Conservation (phyloP, 352 stramenopile species). For the Elongisporangium senticosum region DNA sequence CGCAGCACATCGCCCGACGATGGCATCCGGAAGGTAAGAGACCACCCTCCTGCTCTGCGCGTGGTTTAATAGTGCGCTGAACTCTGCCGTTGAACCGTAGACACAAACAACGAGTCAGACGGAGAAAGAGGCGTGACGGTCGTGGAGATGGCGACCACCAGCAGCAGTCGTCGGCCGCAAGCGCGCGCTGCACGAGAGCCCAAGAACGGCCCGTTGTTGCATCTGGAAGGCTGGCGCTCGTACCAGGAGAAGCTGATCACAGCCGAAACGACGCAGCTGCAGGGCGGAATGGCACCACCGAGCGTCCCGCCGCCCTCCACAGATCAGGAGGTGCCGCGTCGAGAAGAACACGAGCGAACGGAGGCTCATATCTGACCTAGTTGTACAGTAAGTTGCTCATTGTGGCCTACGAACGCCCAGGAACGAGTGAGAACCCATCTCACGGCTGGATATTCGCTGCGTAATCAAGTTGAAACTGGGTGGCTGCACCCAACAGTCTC, state of each 20-base stretch:
- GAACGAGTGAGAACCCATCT: not conserved
- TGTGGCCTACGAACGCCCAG: not conserved
- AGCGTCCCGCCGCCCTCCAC: not conserved
- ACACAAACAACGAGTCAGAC: not conserved
- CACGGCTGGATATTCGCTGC: not conserved
- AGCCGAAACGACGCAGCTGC: conserved; percentile 9
- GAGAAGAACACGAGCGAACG: not conserved
- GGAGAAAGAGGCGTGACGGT: not conserved
- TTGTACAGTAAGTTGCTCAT: not conserved
- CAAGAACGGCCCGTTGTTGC: conserved; percentile 29
- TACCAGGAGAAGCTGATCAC: conserved; percentile 51
- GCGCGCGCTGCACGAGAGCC: conserved; percentile 1
- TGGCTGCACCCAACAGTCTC: not conserved
- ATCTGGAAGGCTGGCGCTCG: conserved; percentile 42
- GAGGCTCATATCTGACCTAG: no score
- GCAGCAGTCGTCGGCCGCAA: not conserved
- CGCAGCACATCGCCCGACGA: not conserved
- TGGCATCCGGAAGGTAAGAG: not conserved
- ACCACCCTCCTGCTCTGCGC: no score
- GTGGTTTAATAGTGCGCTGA: no score
- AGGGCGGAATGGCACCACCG: conserved; percentile 4
- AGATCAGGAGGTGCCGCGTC: not conserved
- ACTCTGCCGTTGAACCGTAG: not conserved
- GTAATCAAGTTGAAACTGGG: not conserved
- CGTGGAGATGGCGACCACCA: not conserved